phyloP scores from a whole-genome alignment of 176 grass and related monocot species.

The Dendrocalamus sinicus region DNA sequence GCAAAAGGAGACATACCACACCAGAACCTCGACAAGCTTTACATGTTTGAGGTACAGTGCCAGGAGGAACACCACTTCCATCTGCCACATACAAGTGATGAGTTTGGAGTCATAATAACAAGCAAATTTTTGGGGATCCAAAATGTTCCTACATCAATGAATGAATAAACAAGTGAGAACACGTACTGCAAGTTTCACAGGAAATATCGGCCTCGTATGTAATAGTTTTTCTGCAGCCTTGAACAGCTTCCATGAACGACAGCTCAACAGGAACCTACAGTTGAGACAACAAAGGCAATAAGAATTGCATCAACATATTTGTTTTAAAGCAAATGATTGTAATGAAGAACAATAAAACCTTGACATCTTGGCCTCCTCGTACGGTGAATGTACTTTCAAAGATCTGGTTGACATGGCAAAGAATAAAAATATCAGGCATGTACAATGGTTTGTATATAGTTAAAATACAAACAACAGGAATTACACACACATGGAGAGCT shows the following conservation, averaged over 20 bases:
- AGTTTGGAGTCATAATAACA: conserved; percentile 23
- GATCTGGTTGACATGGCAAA: conserved; percentile 66
- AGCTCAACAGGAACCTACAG: conserved; percentile 83
- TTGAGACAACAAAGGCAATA: conserved; percentile 25
- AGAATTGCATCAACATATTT: conserved; percentile 28
- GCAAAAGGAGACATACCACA: conserved; percentile 59
- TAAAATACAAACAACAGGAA: neutral
- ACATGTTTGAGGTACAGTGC: conserved; percentile 92
- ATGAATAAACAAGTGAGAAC: conserved; percentile 36
- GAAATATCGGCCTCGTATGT: conserved; percentile 73
- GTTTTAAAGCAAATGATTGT: conserved; percentile 15
- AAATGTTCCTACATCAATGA: neutral
- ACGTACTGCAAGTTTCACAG: conserved; percentile 93
- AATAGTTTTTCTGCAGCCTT: conserved; percentile 91
- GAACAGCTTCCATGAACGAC: conserved; percentile 97
- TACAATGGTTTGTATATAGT: conserved; percentile 6
- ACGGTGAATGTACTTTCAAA: conserved; percentile 60
- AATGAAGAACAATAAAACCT: conserved; percentile 58
- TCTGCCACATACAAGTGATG: conserved; percentile 59
- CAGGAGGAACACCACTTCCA: conserved; percentile 90
- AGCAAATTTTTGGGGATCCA: neutral
- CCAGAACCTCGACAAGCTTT: conserved; percentile 87
- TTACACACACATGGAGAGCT: neutral
- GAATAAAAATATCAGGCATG: conserved; percentile 37
- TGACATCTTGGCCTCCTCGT: conserved; percentile 88